Evolutionary conservation across 257 asterid species (phyloP).

Genomic region (Solanum appendiculatum): DNA sequence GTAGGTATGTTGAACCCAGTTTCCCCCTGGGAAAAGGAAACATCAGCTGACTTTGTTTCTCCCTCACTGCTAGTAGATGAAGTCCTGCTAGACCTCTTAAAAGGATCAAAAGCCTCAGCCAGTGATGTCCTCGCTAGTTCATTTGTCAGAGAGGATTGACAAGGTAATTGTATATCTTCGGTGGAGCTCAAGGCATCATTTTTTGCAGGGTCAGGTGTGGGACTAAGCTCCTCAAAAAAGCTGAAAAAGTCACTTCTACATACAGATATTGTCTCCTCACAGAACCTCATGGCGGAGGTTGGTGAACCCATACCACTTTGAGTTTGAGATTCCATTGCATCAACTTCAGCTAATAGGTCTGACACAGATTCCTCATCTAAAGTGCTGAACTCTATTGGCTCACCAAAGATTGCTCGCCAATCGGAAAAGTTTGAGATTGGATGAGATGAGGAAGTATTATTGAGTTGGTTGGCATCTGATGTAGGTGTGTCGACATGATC

Average conservation of each 20-base stretch:
- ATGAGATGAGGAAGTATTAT: conserved; percentile 22
- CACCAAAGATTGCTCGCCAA: conserved; percentile 22
- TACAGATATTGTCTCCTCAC: conserved; percentile 24
- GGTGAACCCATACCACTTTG: conserved; percentile 41
- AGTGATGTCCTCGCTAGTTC: conserved; percentile 17
- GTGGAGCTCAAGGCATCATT: conserved; percentile 25
- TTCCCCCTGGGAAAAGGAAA: background rate
- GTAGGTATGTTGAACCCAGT: conserved; percentile 20
- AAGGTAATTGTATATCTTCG: background rate
- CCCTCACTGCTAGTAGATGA: conserved; percentile 13
- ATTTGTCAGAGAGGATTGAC: conserved; percentile 8
- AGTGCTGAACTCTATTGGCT: conserved; percentile 57
- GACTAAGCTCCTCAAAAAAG: conserved; percentile 36
- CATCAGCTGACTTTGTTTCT: background rate
- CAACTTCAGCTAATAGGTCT: conserved; percentile 73
- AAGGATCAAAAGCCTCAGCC: conserved; percentile 34
- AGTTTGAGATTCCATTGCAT: conserved; percentile 47
- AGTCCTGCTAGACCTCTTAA: conserved; percentile 20
- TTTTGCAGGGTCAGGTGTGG: conserved; percentile 30
- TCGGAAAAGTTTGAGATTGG: conserved; percentile 22
- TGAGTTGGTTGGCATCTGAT: conserved; percentile 17
- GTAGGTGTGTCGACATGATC: conserved; percentile 7
- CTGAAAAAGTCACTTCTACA: conserved; percentile 31
- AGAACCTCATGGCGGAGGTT: conserved; percentile 25
- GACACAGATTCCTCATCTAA: conserved; percentile 72